A percentile compares a stretch with the other conserved stretches of the same genome.
Evolutionary conservation across 176 grass and related monocot species (phyloP).

Genomic region (Themeda triandra): DNA sequence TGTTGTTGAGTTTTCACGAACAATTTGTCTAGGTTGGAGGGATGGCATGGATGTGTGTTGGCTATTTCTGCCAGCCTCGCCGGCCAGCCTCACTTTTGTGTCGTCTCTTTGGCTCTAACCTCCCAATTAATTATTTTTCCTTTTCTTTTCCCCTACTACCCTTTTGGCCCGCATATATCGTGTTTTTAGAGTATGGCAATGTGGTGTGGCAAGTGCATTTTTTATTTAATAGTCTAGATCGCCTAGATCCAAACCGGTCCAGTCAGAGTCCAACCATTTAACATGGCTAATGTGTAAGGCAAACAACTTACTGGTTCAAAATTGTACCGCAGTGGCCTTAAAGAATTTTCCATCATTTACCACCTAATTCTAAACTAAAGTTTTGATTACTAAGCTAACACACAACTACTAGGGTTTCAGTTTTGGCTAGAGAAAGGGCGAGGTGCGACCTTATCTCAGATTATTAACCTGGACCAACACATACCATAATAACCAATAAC

Average conservation of each 20-base stretch:
- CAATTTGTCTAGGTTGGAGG: constrained; percentile 12
- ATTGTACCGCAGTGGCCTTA: background rate
- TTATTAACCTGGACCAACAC: too few species aligned
- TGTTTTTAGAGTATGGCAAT: background rate
- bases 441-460: too few species aligned
- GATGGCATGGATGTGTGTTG: constrained; percentile 13
- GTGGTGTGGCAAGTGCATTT: background rate
- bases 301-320: background rate
- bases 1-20: constrained; percentile 11
- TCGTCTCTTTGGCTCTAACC: background rate
- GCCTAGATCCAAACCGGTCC: background rate
- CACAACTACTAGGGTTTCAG: background rate
- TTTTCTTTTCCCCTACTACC: background rate
- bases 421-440: background rate
- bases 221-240: background rate
- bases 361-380: background rate
- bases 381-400: background rate
- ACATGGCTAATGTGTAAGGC: background rate
- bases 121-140: background rate
- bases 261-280: background rate
- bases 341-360: background rate
- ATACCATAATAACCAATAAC: too few species aligned
- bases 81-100: background rate
- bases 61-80: background rate
- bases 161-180: background rate